Evolutionary conservation across 441 rosid species (phyloP), one percentile per base, ranked within the genome.

Genomic region (Flueggea neowawraea): DNA sequence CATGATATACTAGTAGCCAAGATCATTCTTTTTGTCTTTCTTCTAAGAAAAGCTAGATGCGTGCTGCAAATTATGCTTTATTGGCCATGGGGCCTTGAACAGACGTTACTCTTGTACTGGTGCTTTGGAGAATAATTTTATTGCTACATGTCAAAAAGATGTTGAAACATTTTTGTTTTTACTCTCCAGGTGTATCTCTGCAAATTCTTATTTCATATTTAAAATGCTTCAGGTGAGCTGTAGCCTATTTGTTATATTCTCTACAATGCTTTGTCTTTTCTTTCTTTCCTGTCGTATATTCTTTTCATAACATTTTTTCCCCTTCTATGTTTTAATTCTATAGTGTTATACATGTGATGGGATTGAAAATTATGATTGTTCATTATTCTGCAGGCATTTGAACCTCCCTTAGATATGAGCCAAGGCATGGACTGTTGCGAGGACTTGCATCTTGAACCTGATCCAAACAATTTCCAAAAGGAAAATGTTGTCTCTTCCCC

Each of bases 351-450:
- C 28, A 22, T 51, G 9, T 51, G 54, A 51, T 16, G 22, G 36
- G 62, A 55, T 63, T 58, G 65, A 62, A 57, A 43, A 33, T 49
- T 65, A 15, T 55, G 51, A 55, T 65, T 69, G 41, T 69, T 69
- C 28, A 22, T 22, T 55, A 50, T 64, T 63, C 72, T 76, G 72
- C 84, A 95, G 99, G 91, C 90, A 72, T 95, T 95, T 81, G 98
- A 91, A 56, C 96, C 99, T 31, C 99, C 99, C 54, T 65, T 91
- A 60, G 98, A 91, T 80, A 80, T 95, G 97, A 88, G 90, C 85
- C 89, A 79, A 68, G 95, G 82, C 67, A 65, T 70, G 67, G 92
- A 82, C 67, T 53, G 59, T 68, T 78, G 69, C 68, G 86, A 77
- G 61, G 84, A 80, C 58, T 60, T 78, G 22, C 69, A 70, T 61